phyloP scores from a whole-genome alignment of 1,284 basidiomycete genomes.

The Cystobasidiaceae sp. region DNA sequence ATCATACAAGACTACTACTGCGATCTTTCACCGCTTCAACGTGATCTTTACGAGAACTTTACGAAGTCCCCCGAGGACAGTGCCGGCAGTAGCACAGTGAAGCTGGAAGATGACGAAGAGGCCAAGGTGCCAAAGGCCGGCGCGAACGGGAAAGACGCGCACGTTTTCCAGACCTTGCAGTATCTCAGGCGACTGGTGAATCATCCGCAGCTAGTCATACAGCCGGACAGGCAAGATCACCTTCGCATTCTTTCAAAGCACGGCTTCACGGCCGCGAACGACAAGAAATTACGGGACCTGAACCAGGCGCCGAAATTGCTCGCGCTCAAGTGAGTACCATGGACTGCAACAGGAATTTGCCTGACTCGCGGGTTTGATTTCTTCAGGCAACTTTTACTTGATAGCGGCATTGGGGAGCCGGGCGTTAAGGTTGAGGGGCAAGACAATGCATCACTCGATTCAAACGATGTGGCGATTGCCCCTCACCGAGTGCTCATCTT shows the following conservation, averaged over 20 bases:
- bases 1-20: constrained; percentile 99
- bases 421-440: constrained; percentile 38
- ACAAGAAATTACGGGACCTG: constrained; percentile 62
- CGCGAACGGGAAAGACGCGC: constrained; percentile 56
- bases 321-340: constrained; percentile 76
- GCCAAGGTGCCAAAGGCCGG: constrained; percentile 37
- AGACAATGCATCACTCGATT: constrained; percentile 34
- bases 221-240: constrained; percentile 57
- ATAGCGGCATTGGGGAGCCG: constrained; percentile 84
- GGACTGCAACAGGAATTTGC: no score
- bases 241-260: constrained; percentile 63
- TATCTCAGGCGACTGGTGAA: constrained; percentile 97
- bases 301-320: constrained; percentile 89
- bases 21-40: constrained; percentile 90
- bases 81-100: constrained; percentile 53
- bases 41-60: constrained; percentile 88
- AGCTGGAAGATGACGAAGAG: constrained; percentile 58
- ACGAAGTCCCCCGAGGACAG: constrained; percentile 59
- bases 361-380: neutral
- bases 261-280: constrained; percentile 40
- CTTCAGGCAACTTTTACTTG: constrained; percentile 77
- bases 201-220: constrained; percentile 85
- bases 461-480: constrained; percentile 56
- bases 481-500: constrained; percentile 98
- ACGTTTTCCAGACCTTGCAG: constrained; percentile 93